Evolutionary conservation across 352 stramenopile species (phyloP).

Genomic region (Globisporangium viniferum): DNA sequence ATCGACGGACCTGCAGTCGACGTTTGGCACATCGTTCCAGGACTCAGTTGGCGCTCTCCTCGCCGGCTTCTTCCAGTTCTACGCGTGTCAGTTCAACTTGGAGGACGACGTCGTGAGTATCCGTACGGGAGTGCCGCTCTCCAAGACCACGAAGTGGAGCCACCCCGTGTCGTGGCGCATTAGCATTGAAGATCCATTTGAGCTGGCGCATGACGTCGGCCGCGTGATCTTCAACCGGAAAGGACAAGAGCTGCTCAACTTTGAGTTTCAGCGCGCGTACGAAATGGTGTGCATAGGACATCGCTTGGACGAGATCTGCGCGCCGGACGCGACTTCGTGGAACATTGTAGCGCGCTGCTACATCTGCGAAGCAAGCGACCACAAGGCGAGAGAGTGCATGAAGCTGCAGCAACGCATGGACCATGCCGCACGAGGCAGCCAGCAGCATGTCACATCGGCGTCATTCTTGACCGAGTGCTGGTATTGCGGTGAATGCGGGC

Average conservation of each 20-base stretch:
- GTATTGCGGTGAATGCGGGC: constrained; percentile 71
- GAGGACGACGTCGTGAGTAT: constrained; percentile 93
- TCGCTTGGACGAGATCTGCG: constrained; percentile 56
- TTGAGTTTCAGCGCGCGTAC: constrained; percentile 62
- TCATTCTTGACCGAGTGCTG: constrained; percentile 56
- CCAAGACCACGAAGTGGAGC: constrained; percentile 73
- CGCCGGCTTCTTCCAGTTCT: constrained; percentile 97
- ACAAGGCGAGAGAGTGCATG: constrained; percentile 56
- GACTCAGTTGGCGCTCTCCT: constrained; percentile 91
- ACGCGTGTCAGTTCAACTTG: constrained; percentile 94
- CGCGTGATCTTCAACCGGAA: constrained; percentile 75
- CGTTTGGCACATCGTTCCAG: constrained; percentile 63
- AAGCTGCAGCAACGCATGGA: constrained; percentile 21
- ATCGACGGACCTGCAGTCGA: constrained; percentile 34
- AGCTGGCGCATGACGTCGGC: constrained; percentile 74
- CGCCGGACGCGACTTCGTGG: constrained; percentile 46
- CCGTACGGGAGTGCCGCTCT: constrained; percentile 58
- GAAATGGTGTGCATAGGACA: constrained; percentile 41
- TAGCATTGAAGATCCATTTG: constrained; percentile 87
- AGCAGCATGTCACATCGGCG: constrained; percentile 12
- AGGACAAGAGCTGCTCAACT: constrained; percentile 54
- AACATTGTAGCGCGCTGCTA: constrained; percentile 53
- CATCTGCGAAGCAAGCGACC: constrained; percentile 48
- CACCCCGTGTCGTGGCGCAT: constrained; percentile 66
- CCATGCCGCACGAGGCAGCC: neutral